These are phyloP conservation scores for Alternaria solani DNA, from an alignment of 2,329 filamentous ascomycete species.

Conservation along the genomic window DNA sequence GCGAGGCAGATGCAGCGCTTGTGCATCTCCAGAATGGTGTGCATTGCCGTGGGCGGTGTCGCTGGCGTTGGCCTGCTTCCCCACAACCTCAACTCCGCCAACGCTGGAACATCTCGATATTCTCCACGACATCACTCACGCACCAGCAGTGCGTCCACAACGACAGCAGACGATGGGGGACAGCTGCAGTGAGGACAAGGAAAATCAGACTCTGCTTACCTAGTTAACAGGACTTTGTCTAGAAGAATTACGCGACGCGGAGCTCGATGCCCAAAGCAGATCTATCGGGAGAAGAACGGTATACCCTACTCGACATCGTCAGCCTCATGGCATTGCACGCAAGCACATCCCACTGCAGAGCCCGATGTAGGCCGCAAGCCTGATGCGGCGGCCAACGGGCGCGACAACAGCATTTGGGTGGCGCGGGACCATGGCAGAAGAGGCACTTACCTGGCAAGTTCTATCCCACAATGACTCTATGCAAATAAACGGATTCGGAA, in stretches of 20 bases:
- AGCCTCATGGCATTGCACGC: conserved; percentile 1
- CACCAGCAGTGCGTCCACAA: background rate
- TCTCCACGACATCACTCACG: conserved; percentile 5
- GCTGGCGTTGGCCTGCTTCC: conserved; percentile 8
- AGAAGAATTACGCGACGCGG: conserved; percentile 37
- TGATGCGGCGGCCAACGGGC: background rate
- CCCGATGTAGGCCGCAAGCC: background rate
- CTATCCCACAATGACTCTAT: conserved; percentile 40
- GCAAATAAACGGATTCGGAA: conserved; percentile 34
- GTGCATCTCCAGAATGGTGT: background rate
- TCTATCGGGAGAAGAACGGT: conserved; percentile 42
- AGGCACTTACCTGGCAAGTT: conserved; percentile 37
- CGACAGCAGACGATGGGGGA: background rate
- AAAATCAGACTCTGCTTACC: conserved; percentile 39
- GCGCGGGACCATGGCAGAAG: conserved; percentile 2
- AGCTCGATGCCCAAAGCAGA: conserved; percentile 41
- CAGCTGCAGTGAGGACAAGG: conserved; percentile 1
- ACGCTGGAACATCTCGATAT: background rate
- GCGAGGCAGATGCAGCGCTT: background rate
- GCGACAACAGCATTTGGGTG: conserved; percentile 1
- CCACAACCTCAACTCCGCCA: conserved; percentile 13
- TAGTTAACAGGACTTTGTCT: conserved; percentile 35
- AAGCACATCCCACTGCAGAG: background rate
- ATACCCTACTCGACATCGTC: conserved; percentile 32
- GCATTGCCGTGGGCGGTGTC: conserved; percentile 9